phyloP scores from a whole-genome alignment of 495 filamentous ascomycete species.

The Mycothermus thermophilus region DNA sequence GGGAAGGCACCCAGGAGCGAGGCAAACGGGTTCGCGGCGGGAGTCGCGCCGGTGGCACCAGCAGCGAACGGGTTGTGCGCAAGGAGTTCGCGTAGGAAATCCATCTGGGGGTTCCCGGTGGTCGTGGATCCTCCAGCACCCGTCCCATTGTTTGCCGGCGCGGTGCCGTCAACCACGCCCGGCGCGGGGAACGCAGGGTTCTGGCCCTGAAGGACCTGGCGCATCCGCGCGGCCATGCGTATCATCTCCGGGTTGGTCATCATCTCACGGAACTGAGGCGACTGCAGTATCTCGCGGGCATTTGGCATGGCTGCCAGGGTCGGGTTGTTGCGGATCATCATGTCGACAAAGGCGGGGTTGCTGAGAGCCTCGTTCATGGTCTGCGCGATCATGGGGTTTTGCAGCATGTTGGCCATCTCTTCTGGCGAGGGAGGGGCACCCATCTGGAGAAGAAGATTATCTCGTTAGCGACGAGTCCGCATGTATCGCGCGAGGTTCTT shows the following conservation, averaged over 20 bases:
- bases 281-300: constrained; percentile 69
- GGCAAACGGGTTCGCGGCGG: constrained; percentile 56
- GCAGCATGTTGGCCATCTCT: constrained; percentile 67
- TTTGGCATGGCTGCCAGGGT: constrained; percentile 75
- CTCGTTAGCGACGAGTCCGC: constrained; percentile 17
- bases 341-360: constrained; percentile 81
- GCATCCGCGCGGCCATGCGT: constrained; percentile 65
- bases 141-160: constrained; percentile 25
- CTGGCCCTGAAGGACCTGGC: constrained; percentile 50
- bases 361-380: constrained; percentile 86
- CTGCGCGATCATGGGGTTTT: constrained; percentile 68
- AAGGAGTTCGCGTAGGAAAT: no score
- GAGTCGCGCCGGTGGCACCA: constrained; percentile 21
- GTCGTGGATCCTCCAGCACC: constrained; percentile 11
- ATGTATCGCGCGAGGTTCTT: no score
- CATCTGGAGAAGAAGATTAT: constrained; percentile 49
- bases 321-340: constrained; percentile 82
- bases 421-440: constrained; percentile 70
- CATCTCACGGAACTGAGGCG: constrained; percentile 79
- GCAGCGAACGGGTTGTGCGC: constrained; percentile 12
- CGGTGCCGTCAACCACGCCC: constrained; percentile 66
- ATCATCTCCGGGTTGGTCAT: constrained; percentile 85
- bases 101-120: constrained; percentile 4
- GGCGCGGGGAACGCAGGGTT: constrained; percentile 63
- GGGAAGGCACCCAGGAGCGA: constrained; percentile 42